Base-by-base conservation (phyloP, 75 land plant species). In the Picea sitchensis region DNA sequence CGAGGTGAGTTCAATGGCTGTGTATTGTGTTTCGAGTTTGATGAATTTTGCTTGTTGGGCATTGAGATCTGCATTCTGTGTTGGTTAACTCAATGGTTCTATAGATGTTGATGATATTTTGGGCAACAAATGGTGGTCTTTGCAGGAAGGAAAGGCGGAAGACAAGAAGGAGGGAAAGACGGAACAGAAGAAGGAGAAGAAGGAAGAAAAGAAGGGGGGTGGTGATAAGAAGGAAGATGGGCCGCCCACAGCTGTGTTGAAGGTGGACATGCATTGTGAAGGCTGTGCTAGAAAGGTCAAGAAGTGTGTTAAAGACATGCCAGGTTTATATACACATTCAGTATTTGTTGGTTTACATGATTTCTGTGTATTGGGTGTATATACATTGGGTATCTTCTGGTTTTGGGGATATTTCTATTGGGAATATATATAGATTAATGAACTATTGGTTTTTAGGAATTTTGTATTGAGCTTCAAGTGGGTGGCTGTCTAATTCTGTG, bases 191-290 rank as follows among this genome's bases (percentile, higher is more conserved):
- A 44, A 72, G 38, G 60, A 36, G 38, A 61, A 80, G 15, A 34
- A 26, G 75, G 41, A 80, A n/a, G 65, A 81, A 69, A 78, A 84
- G 77, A 76, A 81, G 58, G 77, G 79, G 0, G 73, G 73, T 9
- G 73, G 74, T 38, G 75, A 80, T 59, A 73, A 80, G 36, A 73
- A 80, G 34, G 81, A 73, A 30, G 79, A 80, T 61, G 72, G 51
- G 13, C 69, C 81, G 5, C 72, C 74, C 12, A 69, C 80, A 14
- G 87, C 78, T 14, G 84, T 88, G 2, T 57, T 88, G 18, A 88
- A 85, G 80, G 79, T 83, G 58, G 91, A 90, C 56, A 84, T 90
- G 85, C 87, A 90, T 65, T 90, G 91, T 77, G 87, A 90, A 17
- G 91, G 91, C 34, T 90, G 91, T 80, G 85, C 85, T n/a, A 36